A percentile compares a stretch with the other conserved stretches of the same genome.
Evolutionary conservation across 805 yeast genomes (phyloP).

Genomic region (Starmerella sirachaensis): DNA sequence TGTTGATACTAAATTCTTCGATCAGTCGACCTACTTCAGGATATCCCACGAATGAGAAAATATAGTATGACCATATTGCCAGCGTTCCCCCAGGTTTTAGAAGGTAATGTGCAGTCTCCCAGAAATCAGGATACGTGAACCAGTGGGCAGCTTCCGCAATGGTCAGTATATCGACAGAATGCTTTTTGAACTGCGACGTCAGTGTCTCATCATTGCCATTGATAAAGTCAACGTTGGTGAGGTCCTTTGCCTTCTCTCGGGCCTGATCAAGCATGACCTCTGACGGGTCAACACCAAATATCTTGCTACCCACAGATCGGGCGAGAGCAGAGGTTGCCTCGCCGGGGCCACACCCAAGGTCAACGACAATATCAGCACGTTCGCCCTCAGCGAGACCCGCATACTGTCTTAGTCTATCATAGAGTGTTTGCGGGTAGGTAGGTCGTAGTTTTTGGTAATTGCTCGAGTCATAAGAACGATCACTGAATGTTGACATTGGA

Average conservation of each 20-base stretch:
- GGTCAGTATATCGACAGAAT: constrained; percentile 52
- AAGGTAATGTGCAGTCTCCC: constrained; percentile 37
- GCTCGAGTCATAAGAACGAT: constrained; percentile 38
- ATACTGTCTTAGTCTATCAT: constrained; percentile 33
- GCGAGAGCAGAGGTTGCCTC: constrained; percentile 49
- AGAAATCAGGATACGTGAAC: constrained; percentile 50
- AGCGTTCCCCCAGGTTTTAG: constrained; percentile 55
- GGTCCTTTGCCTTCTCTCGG: constrained; percentile 7
- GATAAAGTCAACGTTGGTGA: constrained; percentile 8
- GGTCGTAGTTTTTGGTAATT: constrained; percentile 54
- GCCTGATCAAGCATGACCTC: constrained; percentile 45
- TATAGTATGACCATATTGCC: constrained; percentile 71
- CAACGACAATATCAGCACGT: constrained; percentile 36
- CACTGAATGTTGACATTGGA: constrained; percentile 64
- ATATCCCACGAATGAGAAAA: constrained; percentile 44
- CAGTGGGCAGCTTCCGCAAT: constrained; percentile 81
- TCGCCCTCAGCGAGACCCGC: constrained; percentile 16
- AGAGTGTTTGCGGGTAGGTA: constrained; percentile 46
- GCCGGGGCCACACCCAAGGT: constrained; percentile 75
- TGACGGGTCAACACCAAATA: constrained; percentile 55
- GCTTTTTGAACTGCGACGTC: constrained; percentile 18
- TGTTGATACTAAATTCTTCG: constrained; percentile 38
- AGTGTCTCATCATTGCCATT: constrained; percentile 23
- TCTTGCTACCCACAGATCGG: constrained; percentile 32
- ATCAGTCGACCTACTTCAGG: constrained; percentile 46